These are phyloP conservation scores for Citrus maxima DNA, from an alignment of 345 rosid genomes.

Conservation along the genomic window DNA sequence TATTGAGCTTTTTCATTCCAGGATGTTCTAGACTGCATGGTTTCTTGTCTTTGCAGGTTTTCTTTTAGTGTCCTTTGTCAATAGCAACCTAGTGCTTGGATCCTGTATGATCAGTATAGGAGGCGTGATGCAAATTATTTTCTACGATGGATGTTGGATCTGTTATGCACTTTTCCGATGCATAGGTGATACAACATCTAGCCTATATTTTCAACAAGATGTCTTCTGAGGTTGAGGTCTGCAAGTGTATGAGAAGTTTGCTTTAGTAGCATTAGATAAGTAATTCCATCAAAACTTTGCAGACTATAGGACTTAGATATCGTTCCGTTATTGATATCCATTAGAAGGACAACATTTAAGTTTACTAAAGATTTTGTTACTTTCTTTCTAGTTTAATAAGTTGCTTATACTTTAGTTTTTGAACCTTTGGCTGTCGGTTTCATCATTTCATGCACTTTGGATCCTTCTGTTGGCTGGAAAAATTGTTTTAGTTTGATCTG, in stretches of 20 bases:
- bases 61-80: conserved; percentile 73
- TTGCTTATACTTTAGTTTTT: conserved; percentile 27
- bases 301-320: conserved; percentile 25
- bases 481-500: conserved; percentile 30
- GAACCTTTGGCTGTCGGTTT: conserved; percentile 35
- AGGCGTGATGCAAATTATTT: conserved; percentile 54
- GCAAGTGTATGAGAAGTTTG: conserved; percentile 36
- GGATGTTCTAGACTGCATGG: no score
- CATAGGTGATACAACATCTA: conserved; percentile 29
- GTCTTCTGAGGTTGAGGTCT: conserved; percentile 46
- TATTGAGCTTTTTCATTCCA: no score
- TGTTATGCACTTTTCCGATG: conserved; percentile 30
- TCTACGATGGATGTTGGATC: conserved; percentile 52
- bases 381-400: conserved; percentile 31
- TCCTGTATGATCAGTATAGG: conserved; percentile 37
- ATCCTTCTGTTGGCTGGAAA: conserved; percentile 31
- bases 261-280: conserved; percentile 34
- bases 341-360: conserved; percentile 29
- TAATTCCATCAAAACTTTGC: conserved; percentile 22
- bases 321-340: conserved; percentile 21
- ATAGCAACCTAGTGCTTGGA: conserved; percentile 76
- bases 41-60: conserved; percentile 26
- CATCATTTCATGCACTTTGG: conserved; percentile 31
- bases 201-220: conserved; percentile 21
- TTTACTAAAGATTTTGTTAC: conserved; percentile 16